Base-by-base conservation (phyloP, 345 rosid genomes). In the Nephelium lappaceum region DNA sequence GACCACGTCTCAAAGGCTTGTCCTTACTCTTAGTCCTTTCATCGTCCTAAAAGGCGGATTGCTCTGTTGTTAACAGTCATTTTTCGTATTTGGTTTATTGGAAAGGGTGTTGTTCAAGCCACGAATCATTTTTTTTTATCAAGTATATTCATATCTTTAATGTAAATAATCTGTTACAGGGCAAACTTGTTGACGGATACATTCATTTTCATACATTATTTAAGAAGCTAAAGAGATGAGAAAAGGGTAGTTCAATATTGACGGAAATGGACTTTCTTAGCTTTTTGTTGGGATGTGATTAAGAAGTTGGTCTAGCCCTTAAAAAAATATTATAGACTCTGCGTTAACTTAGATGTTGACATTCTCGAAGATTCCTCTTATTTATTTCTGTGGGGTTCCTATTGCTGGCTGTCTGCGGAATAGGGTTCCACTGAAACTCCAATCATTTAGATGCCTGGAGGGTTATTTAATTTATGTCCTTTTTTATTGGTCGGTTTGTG, bases 21-120 rank as follows among this genome's bases (percentile, higher is more conserved):
- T 53, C n/a, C 57, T 53, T 15, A 7, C 58, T 53, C 72, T 36
- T 67, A 4, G 12, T 39, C 53, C 7, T 43, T 43, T 9, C 51
- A 12, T 47, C 41, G 45, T 24, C 49, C 10, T n/a, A 1, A 43
- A 47, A 77, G 49, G 15, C 79, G 62, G 61, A 74, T 78, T 69
- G 14, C 9, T 23, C 23, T 53, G 1, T n/a, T 6, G n/a, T 71
- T 51, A 3, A 36, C 18, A 9, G 53, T 53, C 8, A 23, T 43
- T 42, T 74, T 27, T 27, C 23, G 15, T 5, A 21, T 16, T 19
- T 61, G 10, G 43, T 57, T 64, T 39, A 24, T 16, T 16, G 16
- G 18, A 45, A 15, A 21, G 12, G 63, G 63, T 58, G 27, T 2
- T 58, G 25, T 58, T 10, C 63, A 7, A n/a, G 25, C 25, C 1